These are phyloP conservation scores for Triticum urartu DNA, from an alignment of 176 grass and related monocot species.

Conservation along the genomic window DNA sequence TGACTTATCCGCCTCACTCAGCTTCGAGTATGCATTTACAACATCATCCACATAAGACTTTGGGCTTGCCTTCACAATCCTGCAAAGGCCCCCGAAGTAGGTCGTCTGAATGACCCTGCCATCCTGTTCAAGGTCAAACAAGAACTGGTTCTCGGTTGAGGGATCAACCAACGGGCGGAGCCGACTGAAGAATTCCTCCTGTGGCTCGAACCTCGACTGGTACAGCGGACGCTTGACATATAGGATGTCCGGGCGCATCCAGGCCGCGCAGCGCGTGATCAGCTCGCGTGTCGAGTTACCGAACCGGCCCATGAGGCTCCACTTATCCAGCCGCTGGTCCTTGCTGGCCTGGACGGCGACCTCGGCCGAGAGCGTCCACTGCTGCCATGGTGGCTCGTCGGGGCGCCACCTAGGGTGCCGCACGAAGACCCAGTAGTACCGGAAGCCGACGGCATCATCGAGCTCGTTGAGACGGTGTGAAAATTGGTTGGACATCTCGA, in stretches of 20 bases:
- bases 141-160: slow-evolving; percentile 49
- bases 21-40: slow-evolving; percentile 81
- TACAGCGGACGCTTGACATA: slow-evolving; percentile 80
- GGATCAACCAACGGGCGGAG: slow-evolving; percentile 81
- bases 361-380: slow-evolving; percentile 90
- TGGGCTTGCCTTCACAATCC: slow-evolving; percentile 68
- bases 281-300: slow-evolving; percentile 60
- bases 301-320: slow-evolving; percentile 80
- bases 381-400: slow-evolving; percentile 68
- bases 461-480: slow-evolving; percentile 62
- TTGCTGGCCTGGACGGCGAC: slow-evolving; percentile 57
- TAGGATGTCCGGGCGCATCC: slow-evolving; percentile 87
- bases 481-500: slow-evolving; percentile 78
- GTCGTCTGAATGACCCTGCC: slow-evolving; percentile 45
- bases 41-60: slow-evolving; percentile 95
- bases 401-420: slow-evolving; percentile 87
- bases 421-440: slow-evolving; percentile 88
- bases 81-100: slow-evolving; percentile 83
- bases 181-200: slow-evolving; percentile 69
- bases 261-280: slow-evolving; percentile 81
- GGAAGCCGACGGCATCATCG: slow-evolving; percentile 39
- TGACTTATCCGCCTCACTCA: slow-evolving; percentile 53
- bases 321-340: slow-evolving; percentile 72
- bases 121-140: slow-evolving; percentile 61
- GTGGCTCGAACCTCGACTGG: slow-evolving; percentile 84